phyloP scores from a whole-genome alignment of 768 basidiomycete genomes.

The Dioszegia hungarica region DNA sequence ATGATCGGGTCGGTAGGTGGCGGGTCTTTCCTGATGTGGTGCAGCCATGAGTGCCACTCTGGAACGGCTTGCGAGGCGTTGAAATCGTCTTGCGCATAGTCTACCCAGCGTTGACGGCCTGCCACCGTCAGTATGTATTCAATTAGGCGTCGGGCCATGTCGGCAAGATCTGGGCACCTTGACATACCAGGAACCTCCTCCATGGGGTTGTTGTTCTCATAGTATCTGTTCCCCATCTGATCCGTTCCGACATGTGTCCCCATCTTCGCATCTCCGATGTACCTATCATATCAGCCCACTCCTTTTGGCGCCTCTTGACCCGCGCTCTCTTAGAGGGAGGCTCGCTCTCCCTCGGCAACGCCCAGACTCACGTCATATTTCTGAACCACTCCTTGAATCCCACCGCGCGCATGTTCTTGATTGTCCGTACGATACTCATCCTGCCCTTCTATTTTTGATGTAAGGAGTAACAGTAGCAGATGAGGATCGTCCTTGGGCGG shows the following conservation, averaged over 20 bases:
- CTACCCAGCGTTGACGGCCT: constrained; percentile 97
- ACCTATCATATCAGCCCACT: constrained; percentile 53
- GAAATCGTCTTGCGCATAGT: constrained; percentile 81
- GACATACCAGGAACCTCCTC: constrained; percentile 78
- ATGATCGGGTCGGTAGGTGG: constrained; percentile 71
- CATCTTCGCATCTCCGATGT: constrained; percentile 89
- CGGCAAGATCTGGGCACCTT: neutral
- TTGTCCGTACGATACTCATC: constrained; percentile 15
- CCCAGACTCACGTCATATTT: constrained; percentile 52
- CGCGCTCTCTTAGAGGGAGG: too few relatives aligned
- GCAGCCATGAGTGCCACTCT: constrained; percentile 96
- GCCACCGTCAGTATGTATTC: constrained; percentile 12
- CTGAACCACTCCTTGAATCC: constrained; percentile 85
- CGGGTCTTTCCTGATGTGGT: constrained; percentile 77
- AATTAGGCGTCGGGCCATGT: too few relatives aligned
- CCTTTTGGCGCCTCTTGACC: too few relatives aligned
- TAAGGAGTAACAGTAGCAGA: too few relatives aligned
- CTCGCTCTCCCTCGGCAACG: too few relatives aligned
- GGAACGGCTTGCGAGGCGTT: constrained; percentile 91
- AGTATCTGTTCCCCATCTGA: constrained; percentile 84
- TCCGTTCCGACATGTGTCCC: constrained; percentile 56
- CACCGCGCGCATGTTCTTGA: constrained; percentile 65
- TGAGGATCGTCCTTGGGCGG: neutral
- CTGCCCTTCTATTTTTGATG: neutral
- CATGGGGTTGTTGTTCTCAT: constrained; percentile 78